Base-by-base conservation (phyloP, 192 early-diverging fungal species). In the Coemansia erecta region DNA sequence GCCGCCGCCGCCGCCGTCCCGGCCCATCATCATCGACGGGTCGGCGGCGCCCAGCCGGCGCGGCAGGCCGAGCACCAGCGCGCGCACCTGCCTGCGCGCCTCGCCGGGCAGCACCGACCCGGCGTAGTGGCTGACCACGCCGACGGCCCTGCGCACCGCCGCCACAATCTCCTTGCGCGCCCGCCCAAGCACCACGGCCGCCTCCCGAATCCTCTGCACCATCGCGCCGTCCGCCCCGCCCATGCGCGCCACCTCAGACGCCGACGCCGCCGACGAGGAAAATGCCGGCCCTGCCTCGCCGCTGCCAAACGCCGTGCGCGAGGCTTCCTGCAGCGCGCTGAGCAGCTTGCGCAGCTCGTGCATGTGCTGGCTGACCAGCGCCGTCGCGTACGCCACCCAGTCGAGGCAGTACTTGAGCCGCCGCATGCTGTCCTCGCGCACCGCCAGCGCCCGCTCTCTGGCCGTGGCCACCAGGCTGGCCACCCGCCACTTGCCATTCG, bases 341-440 rank as follows among this genome's bases (percentile, higher is more conserved):
- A 92, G 55, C 37, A 89, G 83, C 33, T 66, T 63, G 14, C 84
- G 82, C 44, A 92, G 74, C 10, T 84, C 60, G 8, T 64, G 64
- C 41, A 92, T 90, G 37, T 92, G 89, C 41, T 83, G 82, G 8
- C 81, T 82, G 13, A 92, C 83, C 51, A 89, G 84, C 37, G 86
- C 82, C 2, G 87, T 86, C 0, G 94, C 92, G 57, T 94, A 94
- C 80, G 88, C 82, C 3, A 96, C 70, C 90, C 90, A 94, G 61
- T 88, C 82, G 19, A 94, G 76, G 74, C 95, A 97, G 72, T 95
- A 97, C 45, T 87, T 83, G 42, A 97, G 70, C 58, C 86, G 89
- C 60, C 86, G 83, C 82, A 95, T 85, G 62, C 89, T 88, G 68
- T 97, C 93, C 58, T 94, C 92, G 58, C 89, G 90, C 28, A 93